Conservation (phyloP, 345 rosid species). For the Sisymbrium altissimum region DNA sequence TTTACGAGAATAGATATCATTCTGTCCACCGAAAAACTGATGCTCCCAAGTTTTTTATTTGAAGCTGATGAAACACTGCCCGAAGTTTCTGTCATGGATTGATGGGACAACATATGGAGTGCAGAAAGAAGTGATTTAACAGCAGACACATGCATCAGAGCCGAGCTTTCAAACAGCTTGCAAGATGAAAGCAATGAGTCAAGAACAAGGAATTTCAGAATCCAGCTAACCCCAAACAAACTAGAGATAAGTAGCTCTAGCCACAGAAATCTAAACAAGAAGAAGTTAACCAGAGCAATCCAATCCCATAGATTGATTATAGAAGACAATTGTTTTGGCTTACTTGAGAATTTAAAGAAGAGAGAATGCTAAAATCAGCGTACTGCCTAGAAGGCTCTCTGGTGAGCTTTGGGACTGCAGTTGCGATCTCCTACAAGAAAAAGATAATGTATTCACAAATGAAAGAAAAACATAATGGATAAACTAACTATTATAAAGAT, state of each 20-base stretch:
- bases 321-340: slow-evolving; percentile 1
- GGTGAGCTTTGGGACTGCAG: slow-evolving; percentile 68
- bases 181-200: slow-evolving; percentile 39
- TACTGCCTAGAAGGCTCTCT: slow-evolving; percentile 77
- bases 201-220: slow-evolving; percentile 32
- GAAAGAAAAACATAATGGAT: neutral
- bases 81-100: slow-evolving; percentile 72
- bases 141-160: slow-evolving; percentile 90
- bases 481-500: slow-evolving; percentile 9
- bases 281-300: slow-evolving; percentile 5
- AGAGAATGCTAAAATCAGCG: slow-evolving; percentile 79
- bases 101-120: slow-evolving; percentile 74
- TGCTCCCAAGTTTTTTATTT: slow-evolving; percentile 72
- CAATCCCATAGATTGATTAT: neutral
- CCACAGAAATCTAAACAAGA: neutral
- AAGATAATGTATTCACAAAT: slow-evolving; percentile 11
- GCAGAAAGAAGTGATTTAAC: slow-evolving; percentile 96
- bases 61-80: slow-evolving; percentile 68
- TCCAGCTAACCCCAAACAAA: neutral
- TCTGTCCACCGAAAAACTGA: slow-evolving; percentile 88
- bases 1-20: slow-evolving; percentile 89
- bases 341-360: slow-evolving; percentile 98
- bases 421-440: slow-evolving; percentile 66
- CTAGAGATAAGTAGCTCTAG: slow-evolving; percentile 9
- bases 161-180: slow-evolving; percentile 98